A percentile compares a stretch with the other conserved stretches of the same genome.
Conservation (phyloP, 306 rosid species). For the Hippophae gyantsensis region DNA sequence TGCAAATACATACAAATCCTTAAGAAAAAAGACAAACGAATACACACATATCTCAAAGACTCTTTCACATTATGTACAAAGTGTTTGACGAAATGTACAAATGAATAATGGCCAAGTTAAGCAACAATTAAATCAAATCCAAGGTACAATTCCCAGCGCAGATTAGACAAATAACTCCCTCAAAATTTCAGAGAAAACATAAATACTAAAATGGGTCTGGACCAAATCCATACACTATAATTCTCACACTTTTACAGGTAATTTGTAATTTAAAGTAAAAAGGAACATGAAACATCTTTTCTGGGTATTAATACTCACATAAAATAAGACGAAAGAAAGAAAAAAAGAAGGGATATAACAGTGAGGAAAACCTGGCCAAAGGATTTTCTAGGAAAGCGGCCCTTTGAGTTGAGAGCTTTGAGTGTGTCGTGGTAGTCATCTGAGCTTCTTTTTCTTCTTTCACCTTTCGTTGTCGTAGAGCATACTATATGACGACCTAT, state of each 20-base stretch:
- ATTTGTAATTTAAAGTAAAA: slow-evolving; percentile 4
- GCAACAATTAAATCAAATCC: background rate
- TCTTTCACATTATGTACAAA: background rate
- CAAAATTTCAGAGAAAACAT: background rate
- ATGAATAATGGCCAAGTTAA: slow-evolving; percentile 1
- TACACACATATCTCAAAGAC: background rate
- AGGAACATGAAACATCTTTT: background rate
- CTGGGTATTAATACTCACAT: background rate
- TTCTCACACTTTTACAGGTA: background rate
- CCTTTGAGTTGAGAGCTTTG: slow-evolving; percentile 81
- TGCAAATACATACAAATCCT: slow-evolving; percentile 30
- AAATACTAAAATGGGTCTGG: background rate
- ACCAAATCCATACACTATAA: background rate
- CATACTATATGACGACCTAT: slow-evolving; percentile 17
- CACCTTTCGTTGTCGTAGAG: slow-evolving; percentile 21
- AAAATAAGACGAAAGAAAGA: background rate
- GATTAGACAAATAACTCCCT: background rate
- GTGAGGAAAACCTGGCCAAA: slow-evolving; percentile 61
- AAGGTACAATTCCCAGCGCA: background rate
- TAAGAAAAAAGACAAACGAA: slow-evolving; percentile 1
- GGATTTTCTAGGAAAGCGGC: slow-evolving; percentile 76
- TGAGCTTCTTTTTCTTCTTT: slow-evolving; percentile 22
- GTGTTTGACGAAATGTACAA: slow-evolving; percentile 24
- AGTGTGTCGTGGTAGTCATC: slow-evolving; percentile 67
- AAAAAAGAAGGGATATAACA: background rate